Evolutionary conservation across 1,284 basidiomycete genomes (phyloP).

Genomic region (Ustilago nuda): DNA sequence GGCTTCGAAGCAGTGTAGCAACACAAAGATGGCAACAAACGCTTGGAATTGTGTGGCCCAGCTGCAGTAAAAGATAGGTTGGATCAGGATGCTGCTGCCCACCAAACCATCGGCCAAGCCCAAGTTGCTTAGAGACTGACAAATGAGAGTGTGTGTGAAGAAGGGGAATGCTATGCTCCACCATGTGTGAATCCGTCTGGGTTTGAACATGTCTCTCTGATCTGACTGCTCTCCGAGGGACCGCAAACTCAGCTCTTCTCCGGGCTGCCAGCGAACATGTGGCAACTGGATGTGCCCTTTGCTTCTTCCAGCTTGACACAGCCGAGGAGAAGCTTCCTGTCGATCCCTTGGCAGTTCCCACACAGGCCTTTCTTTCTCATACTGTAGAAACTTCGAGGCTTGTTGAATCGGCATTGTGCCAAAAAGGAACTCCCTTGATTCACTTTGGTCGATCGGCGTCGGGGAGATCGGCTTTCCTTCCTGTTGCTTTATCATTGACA

Average conservation of each 20-base stretch:
- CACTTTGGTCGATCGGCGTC: background rate
- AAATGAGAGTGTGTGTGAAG: background rate
- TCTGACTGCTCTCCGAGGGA: constrained; percentile 12
- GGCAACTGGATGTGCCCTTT: background rate
- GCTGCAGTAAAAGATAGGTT: background rate
- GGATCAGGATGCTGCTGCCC: background rate
- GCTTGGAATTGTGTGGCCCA: background rate
- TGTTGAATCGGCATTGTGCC: background rate
- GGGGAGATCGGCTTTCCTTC: too few species aligned
- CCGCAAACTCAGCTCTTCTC: constrained; percentile 9
- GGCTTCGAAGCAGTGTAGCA: background rate
- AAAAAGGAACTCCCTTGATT: background rate
- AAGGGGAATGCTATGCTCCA: constrained; percentile 7
- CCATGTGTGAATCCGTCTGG: constrained; percentile 8
- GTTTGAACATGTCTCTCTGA: constrained; percentile 1
- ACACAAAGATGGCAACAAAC: background rate
- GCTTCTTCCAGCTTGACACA: background rate
- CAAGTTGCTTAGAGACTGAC: background rate
- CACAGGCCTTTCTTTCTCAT: constrained; percentile 1
- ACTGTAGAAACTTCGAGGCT: background rate
- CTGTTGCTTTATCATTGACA: too few species aligned
- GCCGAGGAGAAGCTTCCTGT: constrained; percentile 12
- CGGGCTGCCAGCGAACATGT: background rate
- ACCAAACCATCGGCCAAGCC: constrained; percentile 1
- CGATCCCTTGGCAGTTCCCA: constrained; percentile 3